Percentiles rank a stretch among this genome's conserved stretches.
phyloP scores from a whole-genome alignment of 768 basidiomycete genomes.

The Hirschioporus abietinus region DNA sequence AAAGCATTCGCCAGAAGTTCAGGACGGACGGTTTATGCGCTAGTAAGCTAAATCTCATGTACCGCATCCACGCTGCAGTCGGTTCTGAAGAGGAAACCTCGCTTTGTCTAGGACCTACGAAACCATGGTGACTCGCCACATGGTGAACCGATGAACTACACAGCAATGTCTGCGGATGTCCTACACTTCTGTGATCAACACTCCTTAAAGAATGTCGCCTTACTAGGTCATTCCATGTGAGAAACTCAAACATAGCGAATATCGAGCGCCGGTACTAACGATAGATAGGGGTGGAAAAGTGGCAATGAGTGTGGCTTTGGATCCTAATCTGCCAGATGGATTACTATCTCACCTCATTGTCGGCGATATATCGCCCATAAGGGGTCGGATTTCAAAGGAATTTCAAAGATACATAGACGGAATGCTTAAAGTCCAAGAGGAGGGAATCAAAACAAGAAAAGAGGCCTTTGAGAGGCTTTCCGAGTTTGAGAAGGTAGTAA shows the following conservation, averaged over 20 bases:
- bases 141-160: slow-evolving; percentile 64
- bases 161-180: slow-evolving; percentile 76
- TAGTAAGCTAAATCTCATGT: slow-evolving; percentile 39
- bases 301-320: slow-evolving; percentile 66
- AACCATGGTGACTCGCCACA: slow-evolving; percentile 88
- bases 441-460: slow-evolving; percentile 51
- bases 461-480: slow-evolving; percentile 65
- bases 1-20: slow-evolving; percentile 68
- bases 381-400: slow-evolving; percentile 51
- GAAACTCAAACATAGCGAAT: slow-evolving; percentile 20
- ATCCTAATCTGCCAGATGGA: slow-evolving; percentile 33
- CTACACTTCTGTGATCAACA: slow-evolving; percentile 56
- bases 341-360: slow-evolving; percentile 57
- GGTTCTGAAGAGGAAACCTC: neutral
- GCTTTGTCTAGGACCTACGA: slow-evolving; percentile 63
- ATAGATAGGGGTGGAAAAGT: slow-evolving; percentile 78
- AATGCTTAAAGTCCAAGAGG: slow-evolving; percentile 69
- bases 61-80: too few relatives aligned
- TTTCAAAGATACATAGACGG: slow-evolving; percentile 61
- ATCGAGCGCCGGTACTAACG: neutral
- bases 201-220: slow-evolving; percentile 53
- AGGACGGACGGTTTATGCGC: slow-evolving; percentile 62
- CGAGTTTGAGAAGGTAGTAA: slow-evolving; percentile 52
- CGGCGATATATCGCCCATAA: slow-evolving; percentile 77
- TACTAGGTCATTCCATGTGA: slow-evolving; percentile 90